Conservation (phyloP, 148 eudicot genomes). For the Rhododendron simsii region DNA sequence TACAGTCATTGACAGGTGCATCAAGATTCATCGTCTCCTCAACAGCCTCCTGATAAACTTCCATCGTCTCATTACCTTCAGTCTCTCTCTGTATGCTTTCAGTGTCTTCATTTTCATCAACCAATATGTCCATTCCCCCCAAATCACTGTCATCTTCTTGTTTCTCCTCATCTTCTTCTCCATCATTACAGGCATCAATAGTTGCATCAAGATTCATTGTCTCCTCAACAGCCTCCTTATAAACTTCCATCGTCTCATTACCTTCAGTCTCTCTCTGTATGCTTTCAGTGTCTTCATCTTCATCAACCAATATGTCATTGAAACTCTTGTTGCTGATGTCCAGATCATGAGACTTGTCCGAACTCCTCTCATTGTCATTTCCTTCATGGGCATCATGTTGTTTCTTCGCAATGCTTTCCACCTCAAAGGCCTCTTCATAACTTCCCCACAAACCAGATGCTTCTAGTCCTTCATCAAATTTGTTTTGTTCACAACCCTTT, state of each 20-base stretch:
- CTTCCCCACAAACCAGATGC: slow-evolving; percentile 23
- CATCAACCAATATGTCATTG: slow-evolving; percentile 8
- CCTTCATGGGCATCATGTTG: slow-evolving; percentile 6
- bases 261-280: slow-evolving; percentile 15
- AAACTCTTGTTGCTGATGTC: slow-evolving; percentile 15
- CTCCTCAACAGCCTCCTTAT: slow-evolving; percentile 28
- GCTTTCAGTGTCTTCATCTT: slow-evolving; percentile 21
- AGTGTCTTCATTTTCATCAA: slow-evolving; percentile 17
- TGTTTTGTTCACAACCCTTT: slow-evolving; percentile 19
- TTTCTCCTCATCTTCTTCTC: slow-evolving; percentile 16
- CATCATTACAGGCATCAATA: slow-evolving; percentile 22
- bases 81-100: slow-evolving; percentile 13
- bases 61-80: slow-evolving; percentile 20
- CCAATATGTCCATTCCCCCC: slow-evolving; percentile 18
- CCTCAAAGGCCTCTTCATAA: slow-evolving; percentile 19
- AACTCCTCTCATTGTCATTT: slow-evolving; percentile 16
- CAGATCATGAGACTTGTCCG: slow-evolving; percentile 14
- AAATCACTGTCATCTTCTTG: slow-evolving; percentile 20
- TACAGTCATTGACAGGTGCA: slow-evolving; percentile 20
- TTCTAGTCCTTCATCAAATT: slow-evolving; percentile 23
- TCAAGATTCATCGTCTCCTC: slow-evolving; percentile 17
- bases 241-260: slow-evolving; percentile 10
- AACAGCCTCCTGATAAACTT: slow-evolving; percentile 22
- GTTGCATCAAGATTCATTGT: slow-evolving; percentile 16
- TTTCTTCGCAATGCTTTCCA: slow-evolving; percentile 18